phyloP scores from a whole-genome alignment of 192 early-diverging fungal genomes.

The Lobosporangium transversale region DNA sequence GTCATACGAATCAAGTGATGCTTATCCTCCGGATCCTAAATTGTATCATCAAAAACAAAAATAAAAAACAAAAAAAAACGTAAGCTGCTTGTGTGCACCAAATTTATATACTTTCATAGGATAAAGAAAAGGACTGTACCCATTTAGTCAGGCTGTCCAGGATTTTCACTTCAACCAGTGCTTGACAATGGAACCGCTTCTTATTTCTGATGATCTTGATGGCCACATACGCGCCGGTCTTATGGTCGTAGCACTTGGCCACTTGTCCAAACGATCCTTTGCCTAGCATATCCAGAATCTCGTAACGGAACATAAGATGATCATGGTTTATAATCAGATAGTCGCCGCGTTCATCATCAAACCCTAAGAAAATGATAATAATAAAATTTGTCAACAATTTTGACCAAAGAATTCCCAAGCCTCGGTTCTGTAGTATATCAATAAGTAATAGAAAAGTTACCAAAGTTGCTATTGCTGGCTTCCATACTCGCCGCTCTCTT shows the following conservation, averaged over 20 bases:
- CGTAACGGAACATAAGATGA: slow-evolving; percentile 94
- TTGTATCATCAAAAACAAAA: not conserved
- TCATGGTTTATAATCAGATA: slow-evolving; percentile 88
- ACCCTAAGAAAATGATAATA: slow-evolving; percentile 23
- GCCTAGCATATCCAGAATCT: slow-evolving; percentile 89
- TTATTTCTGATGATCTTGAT: slow-evolving; percentile 97
- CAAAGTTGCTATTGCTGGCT: slow-evolving; percentile 66
- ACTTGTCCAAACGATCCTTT: slow-evolving; percentile 95
- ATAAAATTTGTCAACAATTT: not conserved
- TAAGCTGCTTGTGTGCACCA: too few relatives aligned
- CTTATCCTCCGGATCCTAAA: slow-evolving; percentile 81
- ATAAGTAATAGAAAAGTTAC: slow-evolving; percentile 31
- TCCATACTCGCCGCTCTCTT: slow-evolving; percentile 70
- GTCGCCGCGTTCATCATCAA: slow-evolving; percentile 96
- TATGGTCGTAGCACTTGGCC: slow-evolving; percentile 94
- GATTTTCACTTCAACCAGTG: slow-evolving; percentile 93
- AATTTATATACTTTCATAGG: too few relatives aligned
- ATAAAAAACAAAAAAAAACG: not conserved
- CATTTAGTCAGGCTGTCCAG: slow-evolving; percentile 81
- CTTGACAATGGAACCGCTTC: slow-evolving; percentile 96
- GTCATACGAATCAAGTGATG: slow-evolving; percentile 89
- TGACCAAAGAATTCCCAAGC: too few relatives aligned
- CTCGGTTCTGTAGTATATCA: too few relatives aligned
- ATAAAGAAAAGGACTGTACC: slow-evolving; percentile 59
- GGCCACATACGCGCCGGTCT: slow-evolving; percentile 84